phyloP scores from a whole-genome alignment of 108 stramenopile species.

The Craspedostauros australis region DNA sequence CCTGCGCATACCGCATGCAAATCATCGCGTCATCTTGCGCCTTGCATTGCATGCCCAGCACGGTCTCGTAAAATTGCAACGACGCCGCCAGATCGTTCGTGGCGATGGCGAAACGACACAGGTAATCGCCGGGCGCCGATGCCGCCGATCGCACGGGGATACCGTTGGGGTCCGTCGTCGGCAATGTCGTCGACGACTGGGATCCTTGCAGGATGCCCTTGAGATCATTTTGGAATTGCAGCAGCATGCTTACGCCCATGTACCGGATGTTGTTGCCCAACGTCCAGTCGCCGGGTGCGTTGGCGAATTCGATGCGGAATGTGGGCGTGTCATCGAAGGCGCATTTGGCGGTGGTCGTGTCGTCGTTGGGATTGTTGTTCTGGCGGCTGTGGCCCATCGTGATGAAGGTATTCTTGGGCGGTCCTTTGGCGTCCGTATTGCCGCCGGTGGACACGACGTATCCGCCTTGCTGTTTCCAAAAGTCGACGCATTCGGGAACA shows the following conservation, averaged over 20 bases:
- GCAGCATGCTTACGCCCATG: conserved; percentile 20
- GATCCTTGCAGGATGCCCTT: conserved; percentile 6
- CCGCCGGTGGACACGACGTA: too few relatives aligned
- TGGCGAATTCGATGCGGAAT: too few relatives aligned
- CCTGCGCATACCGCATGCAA: conserved; percentile 30
- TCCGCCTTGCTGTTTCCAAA: too few relatives aligned
- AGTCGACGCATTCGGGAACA: too few relatives aligned
- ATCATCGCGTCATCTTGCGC: conserved; percentile 19
- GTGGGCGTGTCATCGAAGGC: too few relatives aligned
- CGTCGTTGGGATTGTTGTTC: too few relatives aligned
- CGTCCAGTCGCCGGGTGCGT: too few relatives aligned
- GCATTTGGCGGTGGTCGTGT: too few relatives aligned
- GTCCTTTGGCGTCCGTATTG: too few relatives aligned
- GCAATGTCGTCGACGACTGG: not conserved
- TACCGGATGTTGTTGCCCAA: conserved; percentile 22
- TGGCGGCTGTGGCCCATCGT: too few relatives aligned
- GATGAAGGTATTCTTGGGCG: too few relatives aligned
- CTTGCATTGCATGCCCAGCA: conserved; percentile 26
- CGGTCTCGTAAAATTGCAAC: conserved; percentile 18
- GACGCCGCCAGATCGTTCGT: conserved; percentile 13
- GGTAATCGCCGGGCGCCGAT: conserved; percentile 30
- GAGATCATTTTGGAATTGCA: conserved; percentile 29
- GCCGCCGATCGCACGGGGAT: conserved; percentile 22
- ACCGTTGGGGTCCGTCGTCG: conserved; percentile 25
- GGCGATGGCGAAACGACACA: conserved; percentile 20